Base-by-base conservation (phyloP, 2,329 filamentous ascomycete species). In the Paradendryphiella salina region DNA sequence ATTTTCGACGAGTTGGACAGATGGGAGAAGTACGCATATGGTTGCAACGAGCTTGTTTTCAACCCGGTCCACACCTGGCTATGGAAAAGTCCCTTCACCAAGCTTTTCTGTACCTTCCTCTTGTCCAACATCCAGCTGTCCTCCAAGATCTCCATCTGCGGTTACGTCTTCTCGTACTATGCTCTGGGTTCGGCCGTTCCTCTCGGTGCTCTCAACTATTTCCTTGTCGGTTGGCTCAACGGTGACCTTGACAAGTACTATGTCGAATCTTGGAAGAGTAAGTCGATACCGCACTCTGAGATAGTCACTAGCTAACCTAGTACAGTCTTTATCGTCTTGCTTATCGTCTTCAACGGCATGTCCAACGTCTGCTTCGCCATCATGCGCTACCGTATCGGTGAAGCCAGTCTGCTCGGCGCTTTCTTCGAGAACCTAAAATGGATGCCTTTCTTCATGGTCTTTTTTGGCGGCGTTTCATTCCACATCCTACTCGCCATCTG, bases 221-320 rank as follows among this genome's bases (percentile, higher is more conserved):
- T 89, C 70, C 73, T 87, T 32, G 79, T 87, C 45, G 87, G 86
- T 34, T 88, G 84, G 83, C 86, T 82, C 72, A 84, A 85, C 60
- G 85, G 84, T 28, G 87, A 87, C 70, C 80, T 91, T 14, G 88
- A 91, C 74, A 86, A 89, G 74, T 90, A 86, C 78, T 89, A 89
- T 65, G 78, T 89, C 61, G 85, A 89, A 73, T 87, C 84, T 17
- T 90, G 63, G 82, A 85, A 82, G 81, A 82, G 60, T 63, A 41
- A 43, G 48, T 46, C 8, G 15, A 28, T 20, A 7, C 8, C 2
- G 3, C n/a, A 18, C 17, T 15, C 20, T 2, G 6, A 6, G 11
- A 3, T n/a, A n/a, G 10, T 3, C 18, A 18, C 4, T 17, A 18
- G 26, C 42, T 51, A 35, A 60, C 39, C 8, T 20, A 2, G 8